Base-by-base conservation (phyloP, 2,329 filamentous ascomycete genomes). In the Ophiostoma novo-ulmi region DNA sequence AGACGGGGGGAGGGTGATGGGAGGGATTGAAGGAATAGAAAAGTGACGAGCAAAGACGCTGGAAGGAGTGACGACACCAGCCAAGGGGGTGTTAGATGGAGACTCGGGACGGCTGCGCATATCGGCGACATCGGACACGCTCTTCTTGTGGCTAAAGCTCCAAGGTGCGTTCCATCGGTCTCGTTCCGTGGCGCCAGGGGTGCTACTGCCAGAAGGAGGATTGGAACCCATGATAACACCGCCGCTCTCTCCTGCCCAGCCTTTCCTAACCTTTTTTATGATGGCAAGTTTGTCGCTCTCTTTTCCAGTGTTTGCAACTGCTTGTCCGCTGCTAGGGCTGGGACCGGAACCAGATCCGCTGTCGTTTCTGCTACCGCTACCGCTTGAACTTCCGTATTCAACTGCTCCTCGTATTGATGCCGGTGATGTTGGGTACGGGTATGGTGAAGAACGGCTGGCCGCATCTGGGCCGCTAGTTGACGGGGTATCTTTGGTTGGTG, bases 21-120 rank as follows among this genome's bases (percentile, higher is more conserved):
- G 22, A 41, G 70, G 64, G 14, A 74, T 39, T 77, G 84, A 85
- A 74, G 90, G 89, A 73, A 89, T 90, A 75, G 89, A 91, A 75
- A 92, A 85, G 79, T 92, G 87, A 75, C 84, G 82, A 78, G 89
- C 89, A 80, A 87, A 84, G 76, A 91, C 88, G 77, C 83, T 82
- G 71, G 84, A 85, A 75, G 86, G 86, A 75, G 87, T 87, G 75
- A 90, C 85, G 76, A 89, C 82, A 77, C 85, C 87, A 75, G 88
- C 87, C 76, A 91, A 82, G 75, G 90, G 87, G 75, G 85, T 84
- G n/a, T 39, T 38, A 75, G 84, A 80, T 69, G 82, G 76, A 69
- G 83, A 84, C 70, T 79, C 77, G 74, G 80, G 81, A 72, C 80
- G 82, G 76, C 78, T 77, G 75, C 78, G 81, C 73, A 79, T 78